Evolutionary conservation across 2,329 filamentous ascomycete species (phyloP).

Genomic region (Grosmannia serpens): DNA sequence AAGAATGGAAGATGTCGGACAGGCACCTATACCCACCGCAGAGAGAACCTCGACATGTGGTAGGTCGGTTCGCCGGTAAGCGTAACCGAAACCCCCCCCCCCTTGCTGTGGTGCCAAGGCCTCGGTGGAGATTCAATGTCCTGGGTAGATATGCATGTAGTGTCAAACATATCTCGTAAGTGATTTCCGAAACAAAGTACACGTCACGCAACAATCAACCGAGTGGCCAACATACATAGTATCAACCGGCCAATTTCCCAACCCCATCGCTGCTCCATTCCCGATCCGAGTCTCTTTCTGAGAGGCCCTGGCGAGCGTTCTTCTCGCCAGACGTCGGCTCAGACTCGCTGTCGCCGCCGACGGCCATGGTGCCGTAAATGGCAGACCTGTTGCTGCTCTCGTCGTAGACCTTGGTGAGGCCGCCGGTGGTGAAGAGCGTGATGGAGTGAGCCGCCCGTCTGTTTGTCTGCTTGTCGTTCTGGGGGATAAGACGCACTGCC

Average conservation of each 20-base stretch:
- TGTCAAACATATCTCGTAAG: no score
- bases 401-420: constrained; percentile 30
- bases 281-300: not conserved
- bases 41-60: no score
- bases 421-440: constrained; percentile 38
- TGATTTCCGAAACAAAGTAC: not conserved
- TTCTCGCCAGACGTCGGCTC: not conserved
- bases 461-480: not conserved
- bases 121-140: no score
- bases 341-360: constrained; percentile 7
- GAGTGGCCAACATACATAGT: not conserved
- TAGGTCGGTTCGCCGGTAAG: no score
- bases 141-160: no score
- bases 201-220: not conserved
- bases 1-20: no score
- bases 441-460: constrained; percentile 9
- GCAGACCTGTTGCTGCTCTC: constrained; percentile 14
- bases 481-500: not conserved
- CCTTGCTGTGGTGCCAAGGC: no score
- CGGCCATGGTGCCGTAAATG: constrained; percentile 30
- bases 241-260: not conserved
- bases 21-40: no score
- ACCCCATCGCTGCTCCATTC: not conserved
- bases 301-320: not conserved
- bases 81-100: no score